Evolutionary conservation across 176 grass and related monocot genomes (phyloP).

Genomic region (Pontederia crassipes): DNA sequence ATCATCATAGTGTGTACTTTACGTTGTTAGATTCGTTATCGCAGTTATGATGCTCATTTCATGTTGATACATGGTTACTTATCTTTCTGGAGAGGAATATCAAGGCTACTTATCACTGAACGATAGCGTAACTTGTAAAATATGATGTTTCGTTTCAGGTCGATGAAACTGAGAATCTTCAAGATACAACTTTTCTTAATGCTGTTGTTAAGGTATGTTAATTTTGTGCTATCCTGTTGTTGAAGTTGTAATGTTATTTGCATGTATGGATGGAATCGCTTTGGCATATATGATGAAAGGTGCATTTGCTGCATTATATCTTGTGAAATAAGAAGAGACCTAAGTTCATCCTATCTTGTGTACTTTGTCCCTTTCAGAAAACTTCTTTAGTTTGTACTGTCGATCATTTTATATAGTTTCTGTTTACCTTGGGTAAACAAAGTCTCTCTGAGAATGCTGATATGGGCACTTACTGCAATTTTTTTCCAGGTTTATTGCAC

Average conservation of each 20-base stretch:
- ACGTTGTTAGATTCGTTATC: too few relatives aligned
- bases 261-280: background rate
- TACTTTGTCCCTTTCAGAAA: too few relatives aligned
- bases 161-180: constrained; percentile 44
- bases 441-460: background rate
- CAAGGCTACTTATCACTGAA: background rate
- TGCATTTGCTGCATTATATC: too few relatives aligned
- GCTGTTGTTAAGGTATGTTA: constrained; percentile 79
- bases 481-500: constrained; percentile 77
- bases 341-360: too few relatives aligned
- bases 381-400: too few relatives aligned
- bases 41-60: too few relatives aligned
- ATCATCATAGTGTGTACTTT: too few relatives aligned
- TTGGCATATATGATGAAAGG: too few relatives aligned
- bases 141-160: constrained; percentile 36
- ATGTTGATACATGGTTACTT: too few relatives aligned
- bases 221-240: constrained; percentile 4
- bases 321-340: too few relatives aligned
- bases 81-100: background rate
- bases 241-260: background rate
- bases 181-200: constrained; percentile 78
- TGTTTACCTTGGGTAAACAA: background rate
- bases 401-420: too few relatives aligned
- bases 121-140: constrained; percentile 7
- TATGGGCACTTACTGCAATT: background rate